Conservation (phyloP, 805 yeast species). For the Grigorovia humatica region DNA sequence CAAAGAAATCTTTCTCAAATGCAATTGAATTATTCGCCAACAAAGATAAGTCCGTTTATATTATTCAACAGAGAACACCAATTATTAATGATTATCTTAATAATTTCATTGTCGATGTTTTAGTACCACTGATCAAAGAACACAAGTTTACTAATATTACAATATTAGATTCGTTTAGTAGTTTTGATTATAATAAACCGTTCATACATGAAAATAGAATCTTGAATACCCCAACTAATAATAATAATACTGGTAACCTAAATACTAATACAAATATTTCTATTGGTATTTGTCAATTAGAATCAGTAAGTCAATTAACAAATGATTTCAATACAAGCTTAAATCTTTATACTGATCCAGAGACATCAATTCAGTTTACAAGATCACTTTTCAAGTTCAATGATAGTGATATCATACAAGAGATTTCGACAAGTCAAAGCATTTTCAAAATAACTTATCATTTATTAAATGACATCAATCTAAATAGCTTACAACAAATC, state of each 20-base stretch:
- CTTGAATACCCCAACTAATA: neutral
- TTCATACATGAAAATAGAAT: neutral
- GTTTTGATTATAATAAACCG: constrained; percentile 24
- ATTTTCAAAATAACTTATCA: constrained; percentile 23
- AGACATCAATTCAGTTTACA: constrained; percentile 9
- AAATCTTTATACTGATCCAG: constrained; percentile 14
- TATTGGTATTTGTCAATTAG: constrained; percentile 16
- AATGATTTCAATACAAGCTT: constrained; percentile 15
- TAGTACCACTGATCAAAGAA: constrained; percentile 38
- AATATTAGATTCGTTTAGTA: constrained; percentile 64
- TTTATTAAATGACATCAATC: constrained; percentile 13
- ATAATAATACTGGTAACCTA: neutral
- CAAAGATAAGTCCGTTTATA: constrained; percentile 32
- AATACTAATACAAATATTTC: constrained; percentile 10
- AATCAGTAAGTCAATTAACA: constrained; percentile 15
- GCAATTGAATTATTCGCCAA: constrained; percentile 56
- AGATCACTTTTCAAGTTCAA: constrained; percentile 17
- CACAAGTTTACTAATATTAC: constrained; percentile 37
- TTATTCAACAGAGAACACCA: constrained; percentile 82
- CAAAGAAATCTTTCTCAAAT: constrained; percentile 35
- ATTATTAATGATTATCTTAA: constrained; percentile 53
- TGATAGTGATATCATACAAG: constrained; percentile 17
- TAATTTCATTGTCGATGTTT: constrained; percentile 41
- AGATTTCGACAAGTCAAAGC: constrained; percentile 21
- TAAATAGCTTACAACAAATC: constrained; percentile 14